A percentile compares a stretch with the other conserved stretches of the same genome.
Evolutionary conservation across 306 rosid species (phyloP).

Genomic region (Citrullus amarus): DNA sequence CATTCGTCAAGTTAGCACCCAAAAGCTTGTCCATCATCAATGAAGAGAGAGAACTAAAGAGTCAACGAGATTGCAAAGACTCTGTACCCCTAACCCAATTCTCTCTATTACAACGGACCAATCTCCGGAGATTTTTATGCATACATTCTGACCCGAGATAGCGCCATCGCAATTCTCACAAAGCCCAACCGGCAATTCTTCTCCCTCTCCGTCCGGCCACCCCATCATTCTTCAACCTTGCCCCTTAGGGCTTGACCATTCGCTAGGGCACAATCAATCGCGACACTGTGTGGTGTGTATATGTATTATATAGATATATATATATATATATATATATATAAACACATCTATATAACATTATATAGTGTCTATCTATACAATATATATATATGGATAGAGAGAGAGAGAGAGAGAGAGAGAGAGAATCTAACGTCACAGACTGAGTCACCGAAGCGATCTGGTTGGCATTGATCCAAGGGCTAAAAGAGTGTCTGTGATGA

Average conservation of each 20-base stretch:
- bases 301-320: neutral
- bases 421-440: conserved; percentile 6
- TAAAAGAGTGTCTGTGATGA: neutral
- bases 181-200: neutral
- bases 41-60: neutral
- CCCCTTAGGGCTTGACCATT: conserved; percentile 7
- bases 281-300: neutral
- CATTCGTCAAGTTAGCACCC: conserved; percentile 30
- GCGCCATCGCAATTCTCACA: neutral
- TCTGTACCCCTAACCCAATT: neutral
- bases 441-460: neutral
- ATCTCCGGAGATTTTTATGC: neutral
- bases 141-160: neutral
- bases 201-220: neutral
- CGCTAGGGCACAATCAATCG: neutral
- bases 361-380: neutral
- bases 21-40: conserved; percentile 22
- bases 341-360: too few species aligned
- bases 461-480: conserved; percentile 3
- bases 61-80: conserved; percentile 1
- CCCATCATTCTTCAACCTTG: neutral
- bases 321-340: neutral
- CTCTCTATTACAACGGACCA: neutral
- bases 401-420: neutral
- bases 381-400: too few species aligned